phyloP scores from a whole-genome alignment of 1,284 basidiomycete species.

The Puccinia hordei region DNA sequence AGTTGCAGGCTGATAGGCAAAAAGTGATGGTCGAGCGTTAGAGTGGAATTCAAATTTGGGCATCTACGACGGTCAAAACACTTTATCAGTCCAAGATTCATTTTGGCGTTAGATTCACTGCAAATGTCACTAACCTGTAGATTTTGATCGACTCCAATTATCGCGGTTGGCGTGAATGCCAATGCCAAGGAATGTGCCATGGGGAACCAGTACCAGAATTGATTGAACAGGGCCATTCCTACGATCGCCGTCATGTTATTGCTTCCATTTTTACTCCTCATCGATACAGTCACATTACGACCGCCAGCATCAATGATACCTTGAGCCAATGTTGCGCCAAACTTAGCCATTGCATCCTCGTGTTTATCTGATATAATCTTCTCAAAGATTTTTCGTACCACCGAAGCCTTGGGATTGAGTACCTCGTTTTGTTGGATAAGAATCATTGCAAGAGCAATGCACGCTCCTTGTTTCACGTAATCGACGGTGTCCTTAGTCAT shows the following conservation, averaged over 20 bases:
- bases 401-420: constrained; percentile 75
- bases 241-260: constrained; percentile 88
- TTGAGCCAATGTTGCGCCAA: constrained; percentile 89
- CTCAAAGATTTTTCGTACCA: constrained; percentile 76
- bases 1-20: constrained; percentile 80
- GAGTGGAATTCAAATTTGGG: constrained; percentile 88
- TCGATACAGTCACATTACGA: constrained; percentile 86
- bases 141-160: constrained; percentile 83
- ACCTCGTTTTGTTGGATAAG: constrained; percentile 92
- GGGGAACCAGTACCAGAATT: constrained; percentile 99
- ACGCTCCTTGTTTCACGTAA: constrained; percentile 96
- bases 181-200: constrained; percentile 88
- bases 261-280: constrained; percentile 86
- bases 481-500: constrained; percentile 96
- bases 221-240: constrained; percentile 91
- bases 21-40: constrained; percentile 69
- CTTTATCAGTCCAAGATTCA: not conserved
- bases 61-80: constrained; percentile 63
- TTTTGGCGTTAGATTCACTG: constrained; percentile 11
- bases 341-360: constrained; percentile 94
- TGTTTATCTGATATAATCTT: constrained; percentile 92
- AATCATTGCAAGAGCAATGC: constrained; percentile 90
- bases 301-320: constrained; percentile 96
- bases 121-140: constrained; percentile 67
- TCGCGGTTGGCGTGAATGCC: constrained; percentile 87